Percentiles rank a stretch among this genome's conserved stretches.
Evolutionary conservation across 129 eudicot species (phyloP).

Genomic region (Centrapalus pauciflorus): DNA sequence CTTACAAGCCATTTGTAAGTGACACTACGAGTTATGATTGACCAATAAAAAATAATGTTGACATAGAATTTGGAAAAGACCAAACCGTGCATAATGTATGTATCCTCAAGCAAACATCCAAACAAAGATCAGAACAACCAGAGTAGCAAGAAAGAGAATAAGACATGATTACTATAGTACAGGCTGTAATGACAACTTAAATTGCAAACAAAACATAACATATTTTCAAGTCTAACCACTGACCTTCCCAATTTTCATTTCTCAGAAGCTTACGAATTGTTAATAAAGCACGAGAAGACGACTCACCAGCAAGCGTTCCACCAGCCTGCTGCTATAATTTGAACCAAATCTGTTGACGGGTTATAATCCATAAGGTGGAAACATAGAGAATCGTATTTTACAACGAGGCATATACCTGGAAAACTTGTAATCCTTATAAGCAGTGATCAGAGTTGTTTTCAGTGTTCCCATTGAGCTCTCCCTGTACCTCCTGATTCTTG

Average conservation of each 20-base stretch:
- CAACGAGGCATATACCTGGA: conserved; percentile 36
- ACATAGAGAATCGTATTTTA: not conserved
- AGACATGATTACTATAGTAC: too few relatives aligned
- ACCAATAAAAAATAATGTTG: too few relatives aligned
- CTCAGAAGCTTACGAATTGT: conserved; percentile 53
- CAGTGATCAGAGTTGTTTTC: conserved; percentile 50
- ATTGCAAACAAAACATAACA: not conserved
- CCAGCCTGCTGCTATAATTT: conserved; percentile 45
- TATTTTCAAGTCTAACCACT: conserved; percentile 14
- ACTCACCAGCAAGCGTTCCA: conserved; percentile 42
- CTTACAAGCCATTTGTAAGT: too few relatives aligned
- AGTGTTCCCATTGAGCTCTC: conserved; percentile 62
- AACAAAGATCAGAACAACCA: not conserved
- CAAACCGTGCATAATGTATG: too few relatives aligned
- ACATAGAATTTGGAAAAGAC: too few relatives aligned
- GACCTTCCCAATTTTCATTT: conserved; percentile 55
- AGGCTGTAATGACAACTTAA: not conserved
- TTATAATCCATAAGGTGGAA: not conserved
- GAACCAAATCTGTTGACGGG: not conserved
- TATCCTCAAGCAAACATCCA: not conserved
- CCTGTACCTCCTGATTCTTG: conserved; percentile 59
- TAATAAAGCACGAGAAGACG: conserved; percentile 45
- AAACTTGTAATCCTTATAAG: conserved; percentile 63
- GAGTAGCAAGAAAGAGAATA: not conserved
- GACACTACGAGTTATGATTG: too few relatives aligned